Percentiles rank a stretch among this genome's conserved stretches.
Evolutionary conservation across 2,329 filamentous ascomycete genomes (phyloP).

Genomic region (Nothopassalora personata): DNA sequence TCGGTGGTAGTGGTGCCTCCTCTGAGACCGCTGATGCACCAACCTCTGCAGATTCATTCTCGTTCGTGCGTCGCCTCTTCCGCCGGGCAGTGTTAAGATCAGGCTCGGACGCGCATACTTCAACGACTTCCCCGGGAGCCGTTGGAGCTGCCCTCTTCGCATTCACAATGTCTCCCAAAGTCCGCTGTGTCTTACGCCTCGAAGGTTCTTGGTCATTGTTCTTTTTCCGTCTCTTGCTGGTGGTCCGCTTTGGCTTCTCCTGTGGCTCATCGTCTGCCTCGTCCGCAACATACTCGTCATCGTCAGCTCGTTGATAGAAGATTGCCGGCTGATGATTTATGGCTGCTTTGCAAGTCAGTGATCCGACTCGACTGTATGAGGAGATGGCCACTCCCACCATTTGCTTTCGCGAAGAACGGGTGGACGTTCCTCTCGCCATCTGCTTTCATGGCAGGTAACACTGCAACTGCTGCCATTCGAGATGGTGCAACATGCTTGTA

Average conservation of each 20-base stretch:
- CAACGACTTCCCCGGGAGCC: background rate
- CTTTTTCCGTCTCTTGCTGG: slow-evolving; percentile 10
- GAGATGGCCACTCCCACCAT: background rate
- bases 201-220: slow-evolving; percentile 11
- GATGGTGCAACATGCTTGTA: background rate
- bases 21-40: background rate
- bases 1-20: background rate
- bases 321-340: background rate
- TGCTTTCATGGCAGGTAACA: slow-evolving; percentile 24
- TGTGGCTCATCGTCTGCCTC: slow-evolving; percentile 1
- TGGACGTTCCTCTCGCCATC: slow-evolving; percentile 24
- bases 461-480: slow-evolving; percentile 21
- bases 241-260: slow-evolving; percentile 13
- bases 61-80: slow-evolving; percentile 37
- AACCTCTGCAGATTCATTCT: slow-evolving; percentile 16
- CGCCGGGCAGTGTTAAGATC: slow-evolving; percentile 30
- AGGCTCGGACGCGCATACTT: slow-evolving; percentile 2
- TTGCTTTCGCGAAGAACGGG: slow-evolving; percentile 25
- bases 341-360: background rate
- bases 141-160: slow-evolving; percentile 3
- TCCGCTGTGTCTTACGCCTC: slow-evolving; percentile 27
- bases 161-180: slow-evolving; percentile 25
- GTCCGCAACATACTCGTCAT: background rate
- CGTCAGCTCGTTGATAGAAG: background rate
- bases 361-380: background rate